Evolutionary conservation across 345 rosid genomes (phyloP).

Genomic region (Gossypioides kirkii): DNA sequence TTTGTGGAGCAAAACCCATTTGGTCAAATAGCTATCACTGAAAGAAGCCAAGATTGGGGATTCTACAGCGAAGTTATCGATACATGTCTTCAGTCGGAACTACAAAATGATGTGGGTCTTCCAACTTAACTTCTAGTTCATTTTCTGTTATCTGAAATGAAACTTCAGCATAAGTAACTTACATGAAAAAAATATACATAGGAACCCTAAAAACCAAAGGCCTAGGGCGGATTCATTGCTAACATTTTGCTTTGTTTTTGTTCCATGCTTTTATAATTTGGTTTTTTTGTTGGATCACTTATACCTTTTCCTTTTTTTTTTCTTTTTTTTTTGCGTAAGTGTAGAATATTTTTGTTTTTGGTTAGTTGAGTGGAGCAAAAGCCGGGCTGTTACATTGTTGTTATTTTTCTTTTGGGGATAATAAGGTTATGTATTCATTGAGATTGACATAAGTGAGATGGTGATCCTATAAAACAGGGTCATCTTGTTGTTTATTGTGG

Average conservation of each 20-base stretch:
- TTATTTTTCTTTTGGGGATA: background rate
- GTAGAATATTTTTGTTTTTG: background rate
- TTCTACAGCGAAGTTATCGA: slow-evolving; percentile 42
- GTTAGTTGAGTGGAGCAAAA: background rate
- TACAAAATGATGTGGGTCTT: background rate
- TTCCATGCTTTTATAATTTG: background rate
- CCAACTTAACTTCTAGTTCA: background rate
- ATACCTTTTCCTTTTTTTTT: background rate
- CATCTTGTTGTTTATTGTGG: background rate
- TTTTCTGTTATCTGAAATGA: background rate
- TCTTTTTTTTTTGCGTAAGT: background rate
- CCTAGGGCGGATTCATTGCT: background rate
- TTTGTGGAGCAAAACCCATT: slow-evolving; percentile 61
- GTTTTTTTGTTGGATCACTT: background rate
- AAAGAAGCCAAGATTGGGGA: slow-evolving; percentile 50
- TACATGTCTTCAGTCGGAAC: background rate
- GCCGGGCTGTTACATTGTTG: background rate
- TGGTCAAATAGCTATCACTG: slow-evolving; percentile 63
- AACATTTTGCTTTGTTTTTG: background rate
- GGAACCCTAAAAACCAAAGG: background rate
- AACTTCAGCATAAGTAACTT: background rate
- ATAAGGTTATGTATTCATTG: background rate
- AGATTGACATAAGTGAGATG: background rate
- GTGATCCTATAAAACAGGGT: background rate
- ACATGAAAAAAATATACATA: background rate